These are phyloP conservation scores for Groenewaldozyma sp. DNA, from an alignment of 1,139 yeast species.

Conservation along the genomic window DNA sequence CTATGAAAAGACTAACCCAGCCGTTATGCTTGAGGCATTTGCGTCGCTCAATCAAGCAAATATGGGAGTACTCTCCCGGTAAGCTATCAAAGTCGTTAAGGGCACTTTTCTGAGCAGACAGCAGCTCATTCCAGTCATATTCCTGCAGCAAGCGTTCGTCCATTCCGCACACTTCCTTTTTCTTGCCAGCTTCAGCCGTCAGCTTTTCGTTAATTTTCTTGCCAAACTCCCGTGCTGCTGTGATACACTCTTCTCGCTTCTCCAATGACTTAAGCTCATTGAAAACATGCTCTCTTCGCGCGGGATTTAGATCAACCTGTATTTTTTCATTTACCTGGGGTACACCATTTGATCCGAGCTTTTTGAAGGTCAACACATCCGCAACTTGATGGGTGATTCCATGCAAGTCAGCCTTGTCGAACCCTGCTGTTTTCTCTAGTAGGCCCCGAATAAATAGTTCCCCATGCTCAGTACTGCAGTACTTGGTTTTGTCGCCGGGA, in stretches of 20 bases:
- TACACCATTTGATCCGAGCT: constrained; percentile 3
- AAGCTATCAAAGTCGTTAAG: constrained; percentile 1
- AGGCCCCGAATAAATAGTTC: constrained; percentile 38
- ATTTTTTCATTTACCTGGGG: constrained; percentile 7
- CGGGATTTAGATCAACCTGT: constrained; percentile 15
- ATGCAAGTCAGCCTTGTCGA: constrained; percentile 6
- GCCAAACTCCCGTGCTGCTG: constrained; percentile 16
- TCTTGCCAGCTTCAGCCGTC: constrained; percentile 20
- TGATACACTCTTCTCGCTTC: constrained; percentile 18
- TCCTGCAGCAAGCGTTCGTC: constrained; percentile 25
- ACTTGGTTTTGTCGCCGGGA: constrained; percentile 44
- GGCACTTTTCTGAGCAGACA: constrained; percentile 8
- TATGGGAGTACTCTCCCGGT: constrained; percentile 18
- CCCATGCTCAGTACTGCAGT: constrained; percentile 73
- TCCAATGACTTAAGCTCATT: constrained; percentile 15
- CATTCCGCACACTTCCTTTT: constrained; percentile 36
- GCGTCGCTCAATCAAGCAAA: constrained; percentile 55
- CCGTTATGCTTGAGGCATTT: constrained; percentile 60
- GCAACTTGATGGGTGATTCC: background rate
- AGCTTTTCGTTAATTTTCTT: constrained; percentile 17
- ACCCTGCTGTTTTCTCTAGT: constrained; percentile 13
- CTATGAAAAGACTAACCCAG: constrained; percentile 48
- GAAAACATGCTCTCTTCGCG: constrained; percentile 14
- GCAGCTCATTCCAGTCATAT: constrained; percentile 13
- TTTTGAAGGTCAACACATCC: constrained; percentile 10